These are phyloP conservation scores for Jasminum sambac DNA, from an alignment of 257 asterid species.

Conservation along the genomic window DNA sequence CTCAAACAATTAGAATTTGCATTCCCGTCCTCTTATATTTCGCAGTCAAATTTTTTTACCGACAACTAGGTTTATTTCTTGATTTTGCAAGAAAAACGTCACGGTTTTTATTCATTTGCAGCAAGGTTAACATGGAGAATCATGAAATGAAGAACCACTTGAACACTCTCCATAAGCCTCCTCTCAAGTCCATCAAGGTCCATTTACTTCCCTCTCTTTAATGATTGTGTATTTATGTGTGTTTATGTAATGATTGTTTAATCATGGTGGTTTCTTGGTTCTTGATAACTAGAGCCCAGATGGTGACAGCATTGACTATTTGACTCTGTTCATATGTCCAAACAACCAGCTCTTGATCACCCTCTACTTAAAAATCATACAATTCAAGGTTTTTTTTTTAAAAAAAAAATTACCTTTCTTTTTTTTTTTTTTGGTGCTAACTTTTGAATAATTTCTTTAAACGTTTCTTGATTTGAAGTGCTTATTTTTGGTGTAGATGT, in stretches of 20 bases:
- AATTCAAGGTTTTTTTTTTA: too few relatives aligned
- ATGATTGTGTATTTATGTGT: background rate
- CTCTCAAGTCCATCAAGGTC: constrained; percentile 75
- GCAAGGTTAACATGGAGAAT: constrained; percentile 34
- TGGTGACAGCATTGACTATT: constrained; percentile 87
- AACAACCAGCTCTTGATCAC: constrained; percentile 86
- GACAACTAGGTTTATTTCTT: too few relatives aligned
- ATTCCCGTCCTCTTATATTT: too few relatives aligned
- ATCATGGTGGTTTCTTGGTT: background rate
- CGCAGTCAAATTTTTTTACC: too few relatives aligned
- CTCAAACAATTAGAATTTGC: too few relatives aligned
- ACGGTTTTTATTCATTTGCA: too few relatives aligned
- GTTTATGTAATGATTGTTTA: background rate
- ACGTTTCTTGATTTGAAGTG: constrained; percentile 14
- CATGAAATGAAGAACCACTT: constrained; percentile 57
- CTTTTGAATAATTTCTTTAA: background rate
- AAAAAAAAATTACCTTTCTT: background rate
- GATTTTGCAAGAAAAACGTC: too few relatives aligned
- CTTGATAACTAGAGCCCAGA: constrained; percentile 71
- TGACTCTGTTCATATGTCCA: constrained; percentile 69
- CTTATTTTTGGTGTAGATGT: constrained; percentile 47
- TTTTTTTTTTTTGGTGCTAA: too few relatives aligned
- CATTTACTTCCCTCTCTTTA: background rate
- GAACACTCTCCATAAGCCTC: constrained; percentile 56
- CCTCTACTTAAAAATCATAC: constrained; percentile 67